phyloP scores from a whole-genome alignment of 164 flowering plant genomes.

The Litsea cubeba region DNA sequence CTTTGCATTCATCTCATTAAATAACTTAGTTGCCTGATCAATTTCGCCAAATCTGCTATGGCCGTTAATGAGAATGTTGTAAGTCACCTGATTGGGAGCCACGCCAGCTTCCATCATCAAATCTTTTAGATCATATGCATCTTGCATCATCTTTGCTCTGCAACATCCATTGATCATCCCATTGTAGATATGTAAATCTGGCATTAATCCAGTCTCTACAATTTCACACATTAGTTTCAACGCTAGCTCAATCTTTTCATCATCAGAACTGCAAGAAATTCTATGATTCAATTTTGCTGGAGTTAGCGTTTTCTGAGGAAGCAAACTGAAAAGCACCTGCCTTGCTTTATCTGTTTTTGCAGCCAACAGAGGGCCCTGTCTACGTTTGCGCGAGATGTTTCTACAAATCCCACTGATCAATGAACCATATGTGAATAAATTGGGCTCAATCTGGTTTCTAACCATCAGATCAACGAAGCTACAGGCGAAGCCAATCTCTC shows the following conservation, averaged over 20 bases:
- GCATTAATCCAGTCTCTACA: slow-evolving; percentile 17
- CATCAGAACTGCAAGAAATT: slow-evolving; percentile 16
- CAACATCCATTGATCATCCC: slow-evolving; percentile 44
- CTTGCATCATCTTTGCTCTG: slow-evolving; percentile 28
- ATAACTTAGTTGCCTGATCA: slow-evolving; percentile 38
- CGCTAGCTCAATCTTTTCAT: slow-evolving; percentile 26
- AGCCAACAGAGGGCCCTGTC: slow-evolving; percentile 10
- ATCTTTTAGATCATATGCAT: slow-evolving; percentile 41
- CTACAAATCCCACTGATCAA: slow-evolving; percentile 47
- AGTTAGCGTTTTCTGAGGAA: slow-evolving; percentile 18
- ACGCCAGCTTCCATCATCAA: slow-evolving; percentile 39
- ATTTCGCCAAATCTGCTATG: slow-evolving; percentile 34
- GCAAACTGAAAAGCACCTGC: slow-evolving; percentile 32
- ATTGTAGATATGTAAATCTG: slow-evolving; percentile 46
- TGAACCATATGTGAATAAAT: slow-evolving; percentile 33
- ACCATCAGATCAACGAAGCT: slow-evolving; percentile 46
- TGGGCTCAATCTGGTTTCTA: slow-evolving; percentile 31
- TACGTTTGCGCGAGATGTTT: slow-evolving; percentile 20
- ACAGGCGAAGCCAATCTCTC: slow-evolving; percentile 46
- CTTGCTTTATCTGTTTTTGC: slow-evolving; percentile 20
- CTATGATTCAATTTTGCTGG: slow-evolving; percentile 12
- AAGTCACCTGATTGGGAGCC: slow-evolving; percentile 54
- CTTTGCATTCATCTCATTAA: slow-evolving; percentile 40
- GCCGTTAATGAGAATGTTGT: slow-evolving; percentile 49
- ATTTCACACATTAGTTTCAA: slow-evolving; percentile 26